These are phyloP conservation scores for Pterulicium gracile DNA, from an alignment of 1,284 basidiomycete species.

Conservation along the genomic window DNA sequence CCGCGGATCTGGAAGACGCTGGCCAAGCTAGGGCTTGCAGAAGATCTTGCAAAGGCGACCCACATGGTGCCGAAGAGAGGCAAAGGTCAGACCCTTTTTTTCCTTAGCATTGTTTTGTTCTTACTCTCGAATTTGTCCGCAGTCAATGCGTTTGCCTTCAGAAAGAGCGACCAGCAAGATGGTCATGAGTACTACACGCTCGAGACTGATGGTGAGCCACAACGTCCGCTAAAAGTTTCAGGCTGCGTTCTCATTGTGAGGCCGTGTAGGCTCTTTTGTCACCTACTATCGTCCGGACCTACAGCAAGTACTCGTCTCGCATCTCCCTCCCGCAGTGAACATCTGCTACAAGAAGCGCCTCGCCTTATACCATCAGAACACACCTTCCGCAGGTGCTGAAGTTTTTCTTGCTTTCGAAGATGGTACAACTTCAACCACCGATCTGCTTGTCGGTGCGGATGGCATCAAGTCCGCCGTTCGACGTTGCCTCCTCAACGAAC, in stretches of 20 bases:
- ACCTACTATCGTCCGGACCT: conserved; percentile 42
- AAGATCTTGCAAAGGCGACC: conserved; percentile 29
- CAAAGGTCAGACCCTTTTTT: conserved; percentile 22
- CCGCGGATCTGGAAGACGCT: conserved; percentile 39
- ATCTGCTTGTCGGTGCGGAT: conserved; percentile 41
- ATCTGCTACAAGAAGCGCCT: conserved; percentile 37
- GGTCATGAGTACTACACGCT: conserved; percentile 35
- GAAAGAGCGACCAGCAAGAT: conserved; percentile 37
- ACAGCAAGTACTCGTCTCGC: conserved; percentile 32
- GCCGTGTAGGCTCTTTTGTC: conserved; percentile 27
- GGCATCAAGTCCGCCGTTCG: conserved; percentile 16
- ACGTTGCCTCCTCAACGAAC: conserved; percentile 20
- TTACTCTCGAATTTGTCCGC: conserved; percentile 7
- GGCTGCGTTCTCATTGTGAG: neutral
- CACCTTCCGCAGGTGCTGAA: too few relatives aligned
- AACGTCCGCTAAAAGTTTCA: conserved; percentile 2
- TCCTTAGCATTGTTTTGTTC: neutral
- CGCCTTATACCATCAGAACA: conserved; percentile 30
- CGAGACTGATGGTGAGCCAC: conserved; percentile 29
- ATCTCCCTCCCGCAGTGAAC: conserved; percentile 26
- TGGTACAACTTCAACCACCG: conserved; percentile 31
- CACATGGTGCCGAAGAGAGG: conserved; percentile 25
- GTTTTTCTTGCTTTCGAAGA: conserved; percentile 37
- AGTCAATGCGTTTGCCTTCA: conserved; percentile 34
- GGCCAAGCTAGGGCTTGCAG: conserved; percentile 34